These are phyloP conservation scores for Chlorella sp. DNA, from an alignment of 139 green algal genomes.

Conservation along the genomic window DNA sequence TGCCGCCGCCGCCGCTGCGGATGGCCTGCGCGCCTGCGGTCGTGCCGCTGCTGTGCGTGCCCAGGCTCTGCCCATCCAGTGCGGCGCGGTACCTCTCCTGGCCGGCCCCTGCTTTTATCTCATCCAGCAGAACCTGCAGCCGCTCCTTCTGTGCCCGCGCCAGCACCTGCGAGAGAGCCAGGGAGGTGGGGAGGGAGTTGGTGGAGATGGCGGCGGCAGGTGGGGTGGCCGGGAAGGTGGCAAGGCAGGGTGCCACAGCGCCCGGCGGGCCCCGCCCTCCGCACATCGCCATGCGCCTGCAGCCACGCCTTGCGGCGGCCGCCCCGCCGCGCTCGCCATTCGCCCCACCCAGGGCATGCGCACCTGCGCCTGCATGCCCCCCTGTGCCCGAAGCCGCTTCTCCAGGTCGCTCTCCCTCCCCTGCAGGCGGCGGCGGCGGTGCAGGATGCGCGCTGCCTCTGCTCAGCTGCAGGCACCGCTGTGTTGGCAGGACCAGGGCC, in stretches of 20 bases:
- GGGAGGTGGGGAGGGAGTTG: background rate
- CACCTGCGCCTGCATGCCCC: slow-evolving; percentile 25
- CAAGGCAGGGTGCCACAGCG: background rate
- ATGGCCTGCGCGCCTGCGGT: slow-evolving; percentile 38
- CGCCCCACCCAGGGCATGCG: background rate
- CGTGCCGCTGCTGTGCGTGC: slow-evolving; percentile 52
- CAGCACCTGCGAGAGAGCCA: slow-evolving; percentile 30
- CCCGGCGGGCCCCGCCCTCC: background rate
- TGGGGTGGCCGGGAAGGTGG: background rate
- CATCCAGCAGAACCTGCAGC: slow-evolving; percentile 60
- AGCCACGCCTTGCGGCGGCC: background rate
- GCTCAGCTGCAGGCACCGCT: too few species aligned
- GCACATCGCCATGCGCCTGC: background rate
- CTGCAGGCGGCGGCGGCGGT: background rate
- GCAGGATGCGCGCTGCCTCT: background rate
- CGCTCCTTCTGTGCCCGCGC: slow-evolving; percentile 54
- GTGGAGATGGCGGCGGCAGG: background rate
- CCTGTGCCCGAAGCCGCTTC: slow-evolving; percentile 24
- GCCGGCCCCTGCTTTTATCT: slow-evolving; percentile 32
- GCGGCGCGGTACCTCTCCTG: slow-evolving; percentile 52
- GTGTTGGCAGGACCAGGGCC: background rate
- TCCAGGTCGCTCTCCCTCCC: slow-evolving; percentile 37
- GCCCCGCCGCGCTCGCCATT: background rate
- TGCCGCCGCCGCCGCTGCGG: background rate
- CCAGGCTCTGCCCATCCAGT: slow-evolving; percentile 49